These are phyloP conservation scores for Pyrenula massariospora DNA, from an alignment of 495 filamentous ascomycete species.

Conservation along the genomic window DNA sequence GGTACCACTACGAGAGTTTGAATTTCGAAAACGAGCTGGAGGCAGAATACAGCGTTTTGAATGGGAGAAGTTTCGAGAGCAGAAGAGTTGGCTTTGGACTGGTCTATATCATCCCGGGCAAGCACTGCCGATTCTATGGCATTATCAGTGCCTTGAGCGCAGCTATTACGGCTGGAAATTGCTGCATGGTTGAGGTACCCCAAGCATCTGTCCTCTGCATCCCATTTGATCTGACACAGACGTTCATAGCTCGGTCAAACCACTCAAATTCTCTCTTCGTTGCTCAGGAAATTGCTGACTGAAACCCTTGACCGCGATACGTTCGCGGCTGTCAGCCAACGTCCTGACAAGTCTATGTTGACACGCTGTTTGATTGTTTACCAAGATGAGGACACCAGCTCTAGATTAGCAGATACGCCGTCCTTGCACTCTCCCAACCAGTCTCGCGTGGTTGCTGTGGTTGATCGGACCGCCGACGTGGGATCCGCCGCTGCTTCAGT, in stretches of 20 bases:
- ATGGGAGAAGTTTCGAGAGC: conserved; percentile 21
- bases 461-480: conserved; percentile 40
- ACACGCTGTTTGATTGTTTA: conserved; percentile 8
- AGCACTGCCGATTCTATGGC: conserved; percentile 36
- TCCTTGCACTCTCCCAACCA: conserved; percentile 19
- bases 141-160: conserved; percentile 32
- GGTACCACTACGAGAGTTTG: conserved; percentile 28
- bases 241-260: conserved; percentile 23
- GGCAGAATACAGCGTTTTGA: conserved; percentile 36
- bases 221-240: background rate
- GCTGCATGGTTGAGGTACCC: conserved; percentile 36
- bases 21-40: conserved; percentile 25
- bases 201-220: background rate
- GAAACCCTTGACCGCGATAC: conserved; percentile 30
- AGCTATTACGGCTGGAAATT: conserved; percentile 39
- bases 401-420: background rate
- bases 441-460: conserved; percentile 30
- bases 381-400: conserved; percentile 3
- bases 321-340: conserved; percentile 20
- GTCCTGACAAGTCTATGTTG: conserved; percentile 7
- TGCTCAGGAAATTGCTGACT: conserved; percentile 28
- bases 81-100: conserved; percentile 25
- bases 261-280: conserved; percentile 10
- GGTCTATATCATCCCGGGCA: conserved; percentile 36
- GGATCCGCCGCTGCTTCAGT: conserved; percentile 30